Percentiles rank a stretch among this genome's conserved stretches.
Evolutionary conservation across 2,329 filamentous ascomycete genomes (phyloP).

Genomic region (Trichoderma afroharzianum): DNA sequence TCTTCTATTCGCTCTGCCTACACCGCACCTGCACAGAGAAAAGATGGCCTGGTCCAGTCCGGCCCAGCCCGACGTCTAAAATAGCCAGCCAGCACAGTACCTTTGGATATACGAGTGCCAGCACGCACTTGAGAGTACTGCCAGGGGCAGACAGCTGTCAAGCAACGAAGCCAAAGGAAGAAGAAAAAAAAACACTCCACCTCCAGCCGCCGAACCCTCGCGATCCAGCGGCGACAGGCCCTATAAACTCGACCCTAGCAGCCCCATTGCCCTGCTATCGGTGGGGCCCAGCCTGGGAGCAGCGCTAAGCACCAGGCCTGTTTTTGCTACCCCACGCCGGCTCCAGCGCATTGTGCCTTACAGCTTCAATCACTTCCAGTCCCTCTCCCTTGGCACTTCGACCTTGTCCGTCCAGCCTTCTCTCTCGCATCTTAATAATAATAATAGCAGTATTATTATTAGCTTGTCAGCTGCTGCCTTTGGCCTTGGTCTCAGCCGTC

Average conservation of each 20-base stretch:
- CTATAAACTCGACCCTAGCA: slow-evolving; percentile 12
- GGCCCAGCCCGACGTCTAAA: slow-evolving; percentile 16
- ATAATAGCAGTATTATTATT: slow-evolving; percentile 5
- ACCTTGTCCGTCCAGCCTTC: background rate
- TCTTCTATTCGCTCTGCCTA: background rate
- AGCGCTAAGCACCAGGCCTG: slow-evolving; percentile 15
- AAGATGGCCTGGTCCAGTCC: slow-evolving; percentile 7
- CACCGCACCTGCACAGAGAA: background rate
- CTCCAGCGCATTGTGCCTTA: slow-evolving; percentile 17
- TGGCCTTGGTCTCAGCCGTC: background rate
- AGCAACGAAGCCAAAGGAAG: background rate
- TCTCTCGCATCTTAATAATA: slow-evolving; percentile 4
- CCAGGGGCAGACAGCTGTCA: slow-evolving; percentile 6
- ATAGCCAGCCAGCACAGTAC: background rate
- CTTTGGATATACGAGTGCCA: slow-evolving; percentile 7
- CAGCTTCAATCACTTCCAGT: slow-evolving; percentile 4
- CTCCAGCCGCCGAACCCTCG: slow-evolving; percentile 7
- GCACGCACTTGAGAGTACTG: background rate
- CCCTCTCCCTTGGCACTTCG: background rate
- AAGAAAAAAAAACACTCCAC: background rate
- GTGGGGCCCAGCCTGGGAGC: slow-evolving; percentile 10
- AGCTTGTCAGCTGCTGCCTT: slow-evolving; percentile 7
- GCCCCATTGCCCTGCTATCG: slow-evolving; percentile 14
- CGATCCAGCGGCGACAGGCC: slow-evolving; percentile 3
- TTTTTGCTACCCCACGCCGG: slow-evolving; percentile 17